These are phyloP conservation scores for Phoma sp. DNA, from an alignment of 2,329 filamentous ascomycete genomes.

Conservation along the genomic window DNA sequence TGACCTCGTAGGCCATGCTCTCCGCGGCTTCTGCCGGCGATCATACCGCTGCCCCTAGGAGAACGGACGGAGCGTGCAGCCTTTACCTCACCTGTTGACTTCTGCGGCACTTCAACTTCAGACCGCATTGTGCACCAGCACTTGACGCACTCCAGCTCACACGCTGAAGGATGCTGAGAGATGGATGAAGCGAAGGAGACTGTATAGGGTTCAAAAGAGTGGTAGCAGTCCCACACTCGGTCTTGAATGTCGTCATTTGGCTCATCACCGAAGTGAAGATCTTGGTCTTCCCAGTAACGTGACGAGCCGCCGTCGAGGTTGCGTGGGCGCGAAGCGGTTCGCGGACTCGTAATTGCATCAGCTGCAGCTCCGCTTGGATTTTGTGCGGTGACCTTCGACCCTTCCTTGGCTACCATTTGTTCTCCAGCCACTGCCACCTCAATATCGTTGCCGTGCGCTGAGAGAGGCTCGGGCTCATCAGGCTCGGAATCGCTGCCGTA, in stretches of 20 bases:
- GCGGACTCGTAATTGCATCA: conserved; percentile 1
- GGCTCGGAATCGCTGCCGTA: conserved; percentile 33
- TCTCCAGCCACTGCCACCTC: neutral
- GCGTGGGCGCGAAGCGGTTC: conserved; percentile 10
- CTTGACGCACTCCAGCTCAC: conserved; percentile 37
- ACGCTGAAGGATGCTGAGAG: neutral
- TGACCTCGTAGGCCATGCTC: neutral
- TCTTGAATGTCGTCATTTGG: conserved; percentile 37
- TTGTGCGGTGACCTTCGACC: neutral
- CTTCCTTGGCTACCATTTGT: neutral
- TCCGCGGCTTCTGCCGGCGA: neutral
- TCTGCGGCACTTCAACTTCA: conserved; percentile 21
- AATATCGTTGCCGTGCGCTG: conserved; percentile 1
- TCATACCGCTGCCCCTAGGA: neutral
- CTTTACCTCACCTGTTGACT: neutral
- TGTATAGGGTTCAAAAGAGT: conserved; percentile 28
- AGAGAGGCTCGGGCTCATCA: conserved; percentile 24
- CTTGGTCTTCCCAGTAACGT: conserved; percentile 38
- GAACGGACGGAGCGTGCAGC: neutral
- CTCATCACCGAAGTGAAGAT: conserved; percentile 47
- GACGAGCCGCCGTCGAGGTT: conserved; percentile 46
- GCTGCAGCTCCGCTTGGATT: neutral
- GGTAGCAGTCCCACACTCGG: conserved; percentile 33
- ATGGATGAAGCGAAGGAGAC: conserved; percentile 25
- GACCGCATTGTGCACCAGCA: conserved; percentile 39